Evolutionary conservation across 805 yeast species (phyloP), one percentile per base, ranked within the genome.

Genomic region (Ogataea nitratoaversa): DNA sequence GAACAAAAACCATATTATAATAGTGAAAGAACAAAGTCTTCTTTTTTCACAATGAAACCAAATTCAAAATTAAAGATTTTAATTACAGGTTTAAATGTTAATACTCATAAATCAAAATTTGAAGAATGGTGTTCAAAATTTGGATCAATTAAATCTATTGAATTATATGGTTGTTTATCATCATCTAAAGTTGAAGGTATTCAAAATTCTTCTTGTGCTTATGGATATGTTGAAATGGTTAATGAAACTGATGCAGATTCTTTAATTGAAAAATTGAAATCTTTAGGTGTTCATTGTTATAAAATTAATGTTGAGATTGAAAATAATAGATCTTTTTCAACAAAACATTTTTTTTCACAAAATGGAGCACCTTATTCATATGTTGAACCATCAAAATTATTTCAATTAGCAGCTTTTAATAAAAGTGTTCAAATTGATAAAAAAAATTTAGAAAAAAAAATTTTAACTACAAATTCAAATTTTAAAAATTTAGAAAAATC

Each of bases 171-270:
- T 4, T 47, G 47, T 6, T 43, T 42, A 30, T 49, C 51, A 14
- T 40, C 39, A n/a, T 43, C 25, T 22, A 22, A 7, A 22, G 11
- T 8, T 22, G 25, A 39, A 11, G 17, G 36, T 8, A 34, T 36
- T 13, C 43, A 45, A 8, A 32, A 42, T 6, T 47, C 42, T 2
- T 53, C 40, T 20, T 46, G 49, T 11, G 60, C 57, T 8, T 60
- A 58, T 47, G 65, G 65, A 0, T 60, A 59, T 35, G 57, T 59
- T 40, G 63, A 56, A 37, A 45, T 60, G 46, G 42, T 40, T 8
- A 44, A 50, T 19, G 58, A 55, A 19, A 23, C 38, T 8, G 60
- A 59, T 25, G 54, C 60, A 1, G 56, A 56, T 37, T 30, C 27
- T 17, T 34, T 60, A 20, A 50, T 58, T 16, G 44, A 43, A 16